These are phyloP conservation scores for Abelmoschus esculentus DNA, from an alignment of 345 rosid species.

Conservation along the genomic window DNA sequence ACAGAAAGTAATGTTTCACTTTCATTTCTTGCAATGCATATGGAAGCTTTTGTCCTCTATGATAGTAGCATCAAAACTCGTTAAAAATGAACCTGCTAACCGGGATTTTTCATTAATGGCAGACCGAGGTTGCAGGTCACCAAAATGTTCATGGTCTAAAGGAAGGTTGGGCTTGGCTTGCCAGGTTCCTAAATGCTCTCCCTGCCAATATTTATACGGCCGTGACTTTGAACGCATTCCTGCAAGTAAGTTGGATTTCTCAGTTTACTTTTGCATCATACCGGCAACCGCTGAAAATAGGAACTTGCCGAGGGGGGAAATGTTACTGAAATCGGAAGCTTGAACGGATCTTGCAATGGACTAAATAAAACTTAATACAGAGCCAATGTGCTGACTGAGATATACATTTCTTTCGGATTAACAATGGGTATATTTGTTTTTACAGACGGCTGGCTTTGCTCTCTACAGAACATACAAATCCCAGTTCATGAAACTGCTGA, in stretches of 20 bases:
- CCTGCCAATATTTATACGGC: slow-evolving; percentile 67
- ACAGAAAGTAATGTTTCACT: background rate
- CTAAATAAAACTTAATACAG: background rate
- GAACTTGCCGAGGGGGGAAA: background rate
- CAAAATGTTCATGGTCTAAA: slow-evolving; percentile 53
- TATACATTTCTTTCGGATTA: background rate
- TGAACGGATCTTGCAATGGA: background rate
- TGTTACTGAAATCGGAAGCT: background rate
- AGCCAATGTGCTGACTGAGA: background rate
- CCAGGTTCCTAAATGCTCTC: slow-evolving; percentile 53
- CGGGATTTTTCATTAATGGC: slow-evolving; percentile 11
- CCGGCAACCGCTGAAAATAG: background rate
- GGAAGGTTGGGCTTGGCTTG: slow-evolving; percentile 87
- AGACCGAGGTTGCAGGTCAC: slow-evolving; percentile 56
- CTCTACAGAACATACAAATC: slow-evolving; percentile 51
- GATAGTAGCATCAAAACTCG: slow-evolving; percentile 14
- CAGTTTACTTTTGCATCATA: background rate
- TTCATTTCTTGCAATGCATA: background rate
- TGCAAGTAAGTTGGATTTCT: slow-evolving; percentile 39
- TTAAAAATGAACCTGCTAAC: slow-evolving; percentile 7
- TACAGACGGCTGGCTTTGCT: slow-evolving; percentile 74
- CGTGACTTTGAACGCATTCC: slow-evolving; percentile 62
- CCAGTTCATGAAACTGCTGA: slow-evolving; percentile 62
- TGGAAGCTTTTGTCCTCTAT: background rate
- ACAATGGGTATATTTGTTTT: background rate